phyloP scores from a whole-genome alignment of 768 basidiomycete genomes.

The Suillus discolor region DNA sequence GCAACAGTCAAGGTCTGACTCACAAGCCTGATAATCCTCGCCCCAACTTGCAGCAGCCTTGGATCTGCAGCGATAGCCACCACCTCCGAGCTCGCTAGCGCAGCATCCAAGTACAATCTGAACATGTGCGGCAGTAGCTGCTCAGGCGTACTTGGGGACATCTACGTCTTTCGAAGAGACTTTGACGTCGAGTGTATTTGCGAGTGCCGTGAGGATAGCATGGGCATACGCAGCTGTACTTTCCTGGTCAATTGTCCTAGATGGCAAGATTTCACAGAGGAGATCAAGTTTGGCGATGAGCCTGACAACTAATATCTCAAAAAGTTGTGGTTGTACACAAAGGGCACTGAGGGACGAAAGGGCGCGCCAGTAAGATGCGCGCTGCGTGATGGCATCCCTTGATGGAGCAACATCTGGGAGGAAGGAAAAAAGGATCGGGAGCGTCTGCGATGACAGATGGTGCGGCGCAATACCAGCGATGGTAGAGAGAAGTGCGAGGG shows the following conservation, averaged over 20 bases:
- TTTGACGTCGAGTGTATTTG: constrained; percentile 60
- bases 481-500: constrained; percentile 62
- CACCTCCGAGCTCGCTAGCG: constrained; percentile 27
- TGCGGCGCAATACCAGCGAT: constrained; percentile 62
- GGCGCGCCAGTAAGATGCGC: constrained; percentile 66
- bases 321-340: constrained; percentile 75
- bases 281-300: constrained; percentile 77
- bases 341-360: constrained; percentile 71
- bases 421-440: constrained; percentile 77
- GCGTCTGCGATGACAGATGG: constrained; percentile 70
- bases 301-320: constrained; percentile 80
- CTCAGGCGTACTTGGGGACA: constrained; percentile 79
- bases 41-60: constrained; percentile 44
- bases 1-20: constrained; percentile 60
- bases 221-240: constrained; percentile 82
- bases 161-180: constrained; percentile 62
- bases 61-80: constrained; percentile 39
- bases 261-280: constrained; percentile 46
- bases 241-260: constrained; percentile 46
- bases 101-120: constrained; percentile 56
- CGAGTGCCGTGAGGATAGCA: constrained; percentile 73
- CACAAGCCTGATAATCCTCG: constrained; percentile 67
- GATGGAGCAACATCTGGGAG: constrained; percentile 71
- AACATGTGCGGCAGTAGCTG: constrained; percentile 72
- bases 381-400: constrained; percentile 52